Conservation (phyloP, 768 basidiomycete species). For the Dacryopinax primogenitus region DNA sequence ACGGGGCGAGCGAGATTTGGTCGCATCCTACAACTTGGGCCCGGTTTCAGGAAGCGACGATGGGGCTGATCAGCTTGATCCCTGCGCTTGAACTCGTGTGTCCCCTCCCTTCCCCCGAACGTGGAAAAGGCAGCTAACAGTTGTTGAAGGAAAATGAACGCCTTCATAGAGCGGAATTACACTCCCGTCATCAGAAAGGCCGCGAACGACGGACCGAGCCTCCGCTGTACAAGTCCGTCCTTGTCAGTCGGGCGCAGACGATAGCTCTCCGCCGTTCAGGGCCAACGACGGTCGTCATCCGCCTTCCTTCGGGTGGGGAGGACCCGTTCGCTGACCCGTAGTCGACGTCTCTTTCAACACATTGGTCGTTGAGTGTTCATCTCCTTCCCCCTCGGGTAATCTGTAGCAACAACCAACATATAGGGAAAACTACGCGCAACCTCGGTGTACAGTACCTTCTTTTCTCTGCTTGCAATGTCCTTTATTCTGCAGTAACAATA, state of each 20-base stretch:
- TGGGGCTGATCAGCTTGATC: neutral
- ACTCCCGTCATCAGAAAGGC: neutral
- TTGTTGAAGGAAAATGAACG: neutral
- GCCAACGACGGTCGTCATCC: neutral
- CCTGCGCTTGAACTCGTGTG: neutral
- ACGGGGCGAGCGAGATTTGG: neutral
- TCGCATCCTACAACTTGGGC: neutral
- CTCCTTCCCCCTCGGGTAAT: neutral
- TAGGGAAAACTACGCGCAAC: neutral
- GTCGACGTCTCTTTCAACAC: too few relatives aligned
- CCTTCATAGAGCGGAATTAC: neutral
- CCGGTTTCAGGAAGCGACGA: neutral
- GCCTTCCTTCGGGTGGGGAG: neutral
- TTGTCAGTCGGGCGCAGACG: neutral
- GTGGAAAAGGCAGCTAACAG: neutral
- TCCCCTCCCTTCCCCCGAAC: neutral
- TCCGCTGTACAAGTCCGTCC: neutral
- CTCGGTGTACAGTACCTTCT: neutral
- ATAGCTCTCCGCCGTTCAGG: neutral
- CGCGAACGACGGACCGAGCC: neutral
- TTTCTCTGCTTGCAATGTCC: neutral
- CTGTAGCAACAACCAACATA: neutral
- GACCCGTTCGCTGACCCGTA: slow-evolving; percentile 7
- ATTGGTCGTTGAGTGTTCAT: neutral
- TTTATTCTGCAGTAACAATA: neutral